Percentiles rank a stretch among this genome's conserved stretches.
phyloP scores from a whole-genome alignment of 768 basidiomycete genomes.

The Hypsizygus marmoreus region DNA sequence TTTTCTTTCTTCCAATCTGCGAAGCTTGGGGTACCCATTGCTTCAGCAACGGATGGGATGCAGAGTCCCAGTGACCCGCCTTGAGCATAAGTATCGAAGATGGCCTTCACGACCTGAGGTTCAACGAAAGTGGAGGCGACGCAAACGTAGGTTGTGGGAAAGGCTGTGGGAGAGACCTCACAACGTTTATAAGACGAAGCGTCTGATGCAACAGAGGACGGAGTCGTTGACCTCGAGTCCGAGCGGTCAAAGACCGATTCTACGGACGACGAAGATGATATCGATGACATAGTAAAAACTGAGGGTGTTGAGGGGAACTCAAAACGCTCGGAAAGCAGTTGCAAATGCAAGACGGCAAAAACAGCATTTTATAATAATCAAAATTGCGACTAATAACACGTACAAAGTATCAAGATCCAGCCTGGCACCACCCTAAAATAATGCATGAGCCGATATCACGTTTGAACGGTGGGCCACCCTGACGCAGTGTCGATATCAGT shows the following conservation, averaged over 20 bases:
- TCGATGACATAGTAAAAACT: conserved; percentile 18
- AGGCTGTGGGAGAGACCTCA: conserved; percentile 17
- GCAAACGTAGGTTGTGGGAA: conserved; percentile 25
- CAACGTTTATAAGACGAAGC: conserved; percentile 9
- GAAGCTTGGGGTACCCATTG: not conserved
- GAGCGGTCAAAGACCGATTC: conserved; percentile 33
- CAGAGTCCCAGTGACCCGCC: conserved; percentile 28
- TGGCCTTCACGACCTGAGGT: conserved; percentile 21
- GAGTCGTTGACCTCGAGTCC: conserved; percentile 37
- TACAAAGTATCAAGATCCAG: conserved; percentile 19
- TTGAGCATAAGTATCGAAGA: conserved; percentile 36
- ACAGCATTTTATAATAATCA: conserved; percentile 32
- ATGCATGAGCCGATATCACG: not conserved
- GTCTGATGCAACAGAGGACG: conserved; percentile 22
- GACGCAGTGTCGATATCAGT: conserved; percentile 1
- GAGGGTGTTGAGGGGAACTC: not conserved
- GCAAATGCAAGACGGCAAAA: conserved; percentile 11
- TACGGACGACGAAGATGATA: conserved; percentile 34
- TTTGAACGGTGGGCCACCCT: conserved; percentile 4
- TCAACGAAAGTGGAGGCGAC: conserved; percentile 20
- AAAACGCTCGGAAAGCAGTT: not conserved
- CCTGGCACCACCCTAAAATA: conserved; percentile 11
- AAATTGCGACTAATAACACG: conserved; percentile 22
- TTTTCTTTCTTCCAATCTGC: conserved; percentile 6
- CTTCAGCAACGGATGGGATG: not conserved